Base-by-base conservation (phyloP, 2,329 filamentous ascomycete genomes). In the Sclerotinia spermophila region DNA sequence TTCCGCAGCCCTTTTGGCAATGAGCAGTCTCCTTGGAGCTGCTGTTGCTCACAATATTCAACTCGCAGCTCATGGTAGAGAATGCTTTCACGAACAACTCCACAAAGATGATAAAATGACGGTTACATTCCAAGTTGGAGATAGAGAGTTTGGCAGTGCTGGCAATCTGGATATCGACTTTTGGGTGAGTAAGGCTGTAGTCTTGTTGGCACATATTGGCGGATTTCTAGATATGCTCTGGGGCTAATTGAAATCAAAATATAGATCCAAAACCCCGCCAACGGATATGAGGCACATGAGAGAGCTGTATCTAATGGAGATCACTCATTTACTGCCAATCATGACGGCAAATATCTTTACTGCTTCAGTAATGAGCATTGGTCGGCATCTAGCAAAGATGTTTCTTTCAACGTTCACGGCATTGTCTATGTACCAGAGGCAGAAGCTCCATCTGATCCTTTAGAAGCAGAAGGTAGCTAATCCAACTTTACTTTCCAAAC, bases 311-410 rank as follows among this genome's bases (percentile, higher is more conserved):
- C 94, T 73, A 94, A 92, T 77, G 96, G 96, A 80, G 95, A 98
- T 82, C 93, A 96, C 84, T 92, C 92, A 71, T 98, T 99, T 83
- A 91, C 89, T 53, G 94, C 96, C 67, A 85, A 86, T 77, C 83
- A 89, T 79, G 94, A 99, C 81, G 96, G 96, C 75, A 94, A 92
- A 83, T 97, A 92, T 84, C 85, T 88, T 71, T 99, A 99, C 89
- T 99, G 96, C 89, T 99, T 99, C 84, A 96, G 96, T 83, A 99
- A 99, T 83, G 95, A 98, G 85, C 91, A 96, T 82, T 99, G 95
- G 94, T 92, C 93, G 71, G 94, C 94, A 71, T 93, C 93, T 82
- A 96, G 89, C 80, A 99, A 99, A 84, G 96, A 99, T 82, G 95
- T 99, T 68, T 97, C 93, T 70, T 99, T 99, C 89, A 99, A 99